Base-by-base conservation (phyloP, 1,139 yeast genomes). In the Lodderomyces margitis region DNA sequence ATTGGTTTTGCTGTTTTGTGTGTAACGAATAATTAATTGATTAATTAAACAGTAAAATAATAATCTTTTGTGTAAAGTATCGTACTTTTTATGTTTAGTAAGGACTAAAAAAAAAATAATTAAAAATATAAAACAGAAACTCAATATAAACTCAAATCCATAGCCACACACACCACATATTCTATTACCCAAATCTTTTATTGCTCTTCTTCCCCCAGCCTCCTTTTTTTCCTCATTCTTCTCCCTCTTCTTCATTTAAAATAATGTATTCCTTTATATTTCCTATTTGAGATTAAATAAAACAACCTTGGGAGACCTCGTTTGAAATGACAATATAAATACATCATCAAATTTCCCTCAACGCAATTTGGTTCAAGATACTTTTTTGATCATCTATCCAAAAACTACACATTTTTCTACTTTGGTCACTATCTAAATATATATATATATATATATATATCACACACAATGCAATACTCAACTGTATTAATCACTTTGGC, bases 401-500 rank as follows among this genome's bases (percentile, higher is more conserved):
- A 36, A n/a, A n/a, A n/a, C n/a, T n/a, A 25, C 11, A 35, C 21
- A 21, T 23, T n/a, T 15, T 30, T 36, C 15, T 25, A 32, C 25
- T 15, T 21, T n/a, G n/a, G n/a, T n/a, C n/a, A n/a, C n/a, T n/a
- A n/a, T n/a, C n/a, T n/a, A n/a, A n/a, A n/a, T n/a, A n/a, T n/a
- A n/a, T n/a, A n/a, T n/a, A n/a, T n/a, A n/a, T n/a, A 12, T 14
- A 24, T n/a, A 17, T 15, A 23, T 15, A 39, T 21, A 36, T 36
- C n/a, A 11, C 33, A 42, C 49, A 61, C 46, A 61, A 72, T 72
- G 78, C 76, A 72, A 69, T 69, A 70, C 71, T 59, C 61, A 57
- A 59, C 70, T 51, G 62, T 70, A 58, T 59, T 70, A 55, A 54
- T 70, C 59, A 73, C 75, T 56, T 62, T 70, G 54, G 62, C 75